Percentiles rank a stretch among this genome's conserved stretches.
Evolutionary conservation across 176 grass and related monocot genomes (phyloP).

Genomic region (Coix lacrymajobi): DNA sequence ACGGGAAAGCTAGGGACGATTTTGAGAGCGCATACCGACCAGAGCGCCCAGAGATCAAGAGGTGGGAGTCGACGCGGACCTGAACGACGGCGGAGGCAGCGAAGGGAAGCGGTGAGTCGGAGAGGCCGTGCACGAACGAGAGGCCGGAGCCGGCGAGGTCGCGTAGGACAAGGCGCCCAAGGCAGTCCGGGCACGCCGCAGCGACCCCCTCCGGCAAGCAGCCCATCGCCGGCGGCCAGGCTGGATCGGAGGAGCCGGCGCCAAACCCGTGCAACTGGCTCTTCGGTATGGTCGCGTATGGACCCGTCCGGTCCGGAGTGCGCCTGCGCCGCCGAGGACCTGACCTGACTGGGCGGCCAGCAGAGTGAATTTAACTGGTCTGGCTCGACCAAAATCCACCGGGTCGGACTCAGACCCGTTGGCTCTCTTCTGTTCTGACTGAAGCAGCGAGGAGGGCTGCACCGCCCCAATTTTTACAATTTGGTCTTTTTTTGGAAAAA

Average conservation of each 20-base stretch:
- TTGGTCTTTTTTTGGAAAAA: no score
- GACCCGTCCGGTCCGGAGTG: background rate
- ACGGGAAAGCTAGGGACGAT: background rate
- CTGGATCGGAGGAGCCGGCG: background rate
- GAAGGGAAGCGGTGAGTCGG: conserved; percentile 72
- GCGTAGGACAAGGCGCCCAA: conserved; percentile 50
- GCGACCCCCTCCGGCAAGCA: conserved; percentile 19
- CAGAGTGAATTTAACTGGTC: background rate
- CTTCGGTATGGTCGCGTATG: background rate
- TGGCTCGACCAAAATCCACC: background rate
- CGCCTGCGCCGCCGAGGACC: no score
- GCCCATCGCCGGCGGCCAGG: conserved; percentile 30
- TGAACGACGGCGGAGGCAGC: conserved; percentile 72
- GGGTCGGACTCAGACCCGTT: background rate
- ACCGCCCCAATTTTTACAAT: no score
- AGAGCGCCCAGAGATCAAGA: background rate
- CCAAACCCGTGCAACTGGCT: background rate
- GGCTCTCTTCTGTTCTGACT: no score
- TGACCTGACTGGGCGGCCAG: no score
- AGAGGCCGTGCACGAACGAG: conserved; percentile 66
- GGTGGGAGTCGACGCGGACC: conserved; percentile 18
- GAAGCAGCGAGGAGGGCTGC: no score
- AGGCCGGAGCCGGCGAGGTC: conserved; percentile 51
- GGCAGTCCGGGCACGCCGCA: conserved; percentile 67
- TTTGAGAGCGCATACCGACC: background rate